Evolutionary conservation across 305 asterid species (phyloP).

Genomic region (Solanum chacoense): DNA sequence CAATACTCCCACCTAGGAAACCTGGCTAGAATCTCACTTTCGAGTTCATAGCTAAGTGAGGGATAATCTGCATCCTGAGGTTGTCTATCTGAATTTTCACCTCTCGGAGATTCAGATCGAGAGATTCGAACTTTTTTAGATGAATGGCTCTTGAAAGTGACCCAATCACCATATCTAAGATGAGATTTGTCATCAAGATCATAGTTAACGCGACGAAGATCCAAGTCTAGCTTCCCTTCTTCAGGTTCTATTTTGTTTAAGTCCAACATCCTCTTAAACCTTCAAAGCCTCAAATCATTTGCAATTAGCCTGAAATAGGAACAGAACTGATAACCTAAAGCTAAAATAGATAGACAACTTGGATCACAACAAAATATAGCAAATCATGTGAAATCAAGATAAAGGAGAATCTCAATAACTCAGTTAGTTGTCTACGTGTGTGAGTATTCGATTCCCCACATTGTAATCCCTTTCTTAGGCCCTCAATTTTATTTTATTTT

Average conservation of each 20-base stretch:
- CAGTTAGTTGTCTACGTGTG: background rate
- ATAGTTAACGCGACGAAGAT: background rate
- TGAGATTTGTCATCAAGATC: constrained; percentile 2
- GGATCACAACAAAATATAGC: background rate
- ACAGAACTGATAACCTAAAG: background rate
- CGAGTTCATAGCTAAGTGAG: constrained; percentile 49
- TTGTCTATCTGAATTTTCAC: constrained; percentile 11
- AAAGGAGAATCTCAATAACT: background rate
- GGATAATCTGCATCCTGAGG: constrained; percentile 91
- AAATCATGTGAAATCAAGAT: background rate
- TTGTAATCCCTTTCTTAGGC: background rate
- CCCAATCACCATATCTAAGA: constrained; percentile 1
- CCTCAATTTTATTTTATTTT: no score
- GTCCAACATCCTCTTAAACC: constrained; percentile 8
- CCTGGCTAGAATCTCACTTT: constrained; percentile 48
- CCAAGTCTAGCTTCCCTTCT: background rate
- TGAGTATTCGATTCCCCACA: background rate
- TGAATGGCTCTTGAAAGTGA: constrained; percentile 7
- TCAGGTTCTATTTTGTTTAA: constrained; percentile 5
- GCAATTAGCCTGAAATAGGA: background rate
- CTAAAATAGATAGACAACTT: background rate
- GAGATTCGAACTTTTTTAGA: constrained; percentile 14
- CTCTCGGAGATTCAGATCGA: background rate
- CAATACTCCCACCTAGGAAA: constrained; percentile 55
- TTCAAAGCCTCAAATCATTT: background rate